These are phyloP conservation scores for Noccaea caerulescens DNA, from an alignment of 345 rosid species.

Conservation along the genomic window DNA sequence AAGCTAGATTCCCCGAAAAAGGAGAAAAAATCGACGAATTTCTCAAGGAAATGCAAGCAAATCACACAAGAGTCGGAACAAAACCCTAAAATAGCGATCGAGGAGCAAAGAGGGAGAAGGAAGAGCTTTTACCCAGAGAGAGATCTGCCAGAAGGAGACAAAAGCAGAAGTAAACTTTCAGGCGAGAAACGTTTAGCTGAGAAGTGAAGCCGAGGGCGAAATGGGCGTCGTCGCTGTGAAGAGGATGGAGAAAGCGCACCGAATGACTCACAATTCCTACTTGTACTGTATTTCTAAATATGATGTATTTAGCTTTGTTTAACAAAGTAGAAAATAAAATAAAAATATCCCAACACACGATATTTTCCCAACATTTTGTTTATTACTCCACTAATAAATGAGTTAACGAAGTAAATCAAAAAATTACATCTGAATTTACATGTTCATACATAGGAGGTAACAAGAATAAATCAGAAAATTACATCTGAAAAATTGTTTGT, in stretches of 20 bases:
- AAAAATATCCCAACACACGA: not conserved
- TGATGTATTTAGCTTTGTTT: not conserved
- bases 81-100: constrained; percentile 30
- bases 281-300: not conserved
- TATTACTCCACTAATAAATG: too few species aligned
- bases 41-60: constrained; percentile 5
- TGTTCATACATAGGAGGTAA: too few species aligned
- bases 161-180: not conserved
- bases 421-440: too few species aligned
- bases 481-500: too few species aligned
- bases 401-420: too few species aligned
- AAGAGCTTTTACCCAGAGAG: constrained; percentile 16
- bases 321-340: not conserved
- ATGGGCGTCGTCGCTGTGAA: constrained; percentile 20
- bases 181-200: not conserved
- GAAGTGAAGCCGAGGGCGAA: constrained; percentile 22
- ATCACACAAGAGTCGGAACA: not conserved
- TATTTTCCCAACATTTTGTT: too few species aligned
- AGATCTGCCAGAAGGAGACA: constrained; percentile 21
- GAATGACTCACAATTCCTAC: not conserved
- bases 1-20: not conserved
- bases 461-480: too few species aligned
- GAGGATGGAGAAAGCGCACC: not conserved
- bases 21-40: not conserved
- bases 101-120: not conserved